Evolutionary conservation across 148 eudicot species (phyloP).

Genomic region (Beta vulgaris): DNA sequence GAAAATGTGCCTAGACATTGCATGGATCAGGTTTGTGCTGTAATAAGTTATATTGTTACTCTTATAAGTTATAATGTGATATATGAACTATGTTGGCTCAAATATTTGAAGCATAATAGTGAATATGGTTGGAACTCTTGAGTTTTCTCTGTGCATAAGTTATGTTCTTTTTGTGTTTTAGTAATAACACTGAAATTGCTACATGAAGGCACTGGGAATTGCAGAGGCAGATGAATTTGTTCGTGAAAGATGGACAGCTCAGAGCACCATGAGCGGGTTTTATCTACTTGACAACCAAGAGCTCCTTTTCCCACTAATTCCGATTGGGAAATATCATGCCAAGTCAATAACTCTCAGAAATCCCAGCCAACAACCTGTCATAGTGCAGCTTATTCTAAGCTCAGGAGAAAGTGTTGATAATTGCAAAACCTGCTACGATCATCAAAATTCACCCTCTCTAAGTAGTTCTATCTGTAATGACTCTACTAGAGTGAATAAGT

Average conservation of each 20-base stretch:
- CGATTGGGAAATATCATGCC: constrained; percentile 49
- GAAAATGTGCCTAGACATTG: background rate
- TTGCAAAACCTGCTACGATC: constrained; percentile 44
- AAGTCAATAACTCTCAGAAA: constrained; percentile 58
- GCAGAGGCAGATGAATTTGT: constrained; percentile 59
- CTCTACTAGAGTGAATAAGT: constrained; percentile 37
- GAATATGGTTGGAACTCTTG: background rate
- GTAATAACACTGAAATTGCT: constrained; percentile 19
- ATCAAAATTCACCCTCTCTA: constrained; percentile 44
- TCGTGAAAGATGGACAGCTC: constrained; percentile 61
- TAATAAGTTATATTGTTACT: background rate
- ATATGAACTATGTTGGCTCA: background rate
- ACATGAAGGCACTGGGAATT: constrained; percentile 42
- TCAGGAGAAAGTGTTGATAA: constrained; percentile 49
- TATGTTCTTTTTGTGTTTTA: constrained; percentile 9
- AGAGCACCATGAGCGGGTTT: constrained; percentile 41
- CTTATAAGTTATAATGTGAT: no score
- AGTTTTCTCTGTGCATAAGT: background rate
- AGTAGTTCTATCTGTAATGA: constrained; percentile 39
- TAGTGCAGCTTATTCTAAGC: constrained; percentile 69
- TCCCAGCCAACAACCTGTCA: constrained; percentile 63
- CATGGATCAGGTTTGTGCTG: background rate
- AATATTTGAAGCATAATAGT: background rate
- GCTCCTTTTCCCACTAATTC: constrained; percentile 55
- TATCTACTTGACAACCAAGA: constrained; percentile 53